These are phyloP conservation scores for Apiotrichum laibachii DNA, from an alignment of 1,284 basidiomycete genomes.

Conservation along the genomic window DNA sequence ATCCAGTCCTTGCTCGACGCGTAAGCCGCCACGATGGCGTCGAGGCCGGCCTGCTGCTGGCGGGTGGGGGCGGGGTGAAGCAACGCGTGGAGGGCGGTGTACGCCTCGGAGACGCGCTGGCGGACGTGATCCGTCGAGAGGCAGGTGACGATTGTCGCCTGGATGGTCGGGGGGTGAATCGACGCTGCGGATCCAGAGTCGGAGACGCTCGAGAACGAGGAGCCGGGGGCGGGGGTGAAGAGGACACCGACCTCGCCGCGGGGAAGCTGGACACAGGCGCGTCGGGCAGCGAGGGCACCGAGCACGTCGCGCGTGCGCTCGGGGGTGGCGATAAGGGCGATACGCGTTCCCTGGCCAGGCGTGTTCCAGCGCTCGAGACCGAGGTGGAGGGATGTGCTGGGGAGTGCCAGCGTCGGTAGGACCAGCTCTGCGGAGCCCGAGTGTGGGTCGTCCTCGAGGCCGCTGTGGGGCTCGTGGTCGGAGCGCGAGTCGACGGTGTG, in stretches of 20 bases:
- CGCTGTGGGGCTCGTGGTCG: background rate
- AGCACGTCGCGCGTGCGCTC: slow-evolving; percentile 29
- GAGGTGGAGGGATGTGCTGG: slow-evolving; percentile 38
- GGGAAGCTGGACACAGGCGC: slow-evolving; percentile 33
- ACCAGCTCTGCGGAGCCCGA: slow-evolving; percentile 32
- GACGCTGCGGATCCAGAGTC: background rate
- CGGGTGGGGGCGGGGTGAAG: slow-evolving; percentile 28
- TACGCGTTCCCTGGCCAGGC: slow-evolving; percentile 14
- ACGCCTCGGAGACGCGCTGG: slow-evolving; percentile 20
- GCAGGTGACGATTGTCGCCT: slow-evolving; percentile 28
- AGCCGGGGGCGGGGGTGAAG: slow-evolving; percentile 10
- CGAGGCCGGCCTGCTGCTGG: slow-evolving; percentile 23
- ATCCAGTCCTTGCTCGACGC: slow-evolving; percentile 26
- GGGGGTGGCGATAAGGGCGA: slow-evolving; percentile 29
- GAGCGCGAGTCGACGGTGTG: slow-evolving; percentile 4
- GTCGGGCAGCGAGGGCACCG: slow-evolving; percentile 22
- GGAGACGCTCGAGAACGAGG: background rate
- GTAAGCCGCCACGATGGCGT: slow-evolving; percentile 27
- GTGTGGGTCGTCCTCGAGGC: background rate
- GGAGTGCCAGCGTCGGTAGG: slow-evolving; percentile 39
- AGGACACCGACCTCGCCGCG: slow-evolving; percentile 32
- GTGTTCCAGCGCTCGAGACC: slow-evolving; percentile 29
- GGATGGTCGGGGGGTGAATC: slow-evolving; percentile 8
- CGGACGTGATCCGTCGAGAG: slow-evolving; percentile 18
- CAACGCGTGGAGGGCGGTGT: slow-evolving; percentile 29